phyloP scores from a whole-genome alignment of 164 flowering plant species.

The Sextonia rubra region DNA sequence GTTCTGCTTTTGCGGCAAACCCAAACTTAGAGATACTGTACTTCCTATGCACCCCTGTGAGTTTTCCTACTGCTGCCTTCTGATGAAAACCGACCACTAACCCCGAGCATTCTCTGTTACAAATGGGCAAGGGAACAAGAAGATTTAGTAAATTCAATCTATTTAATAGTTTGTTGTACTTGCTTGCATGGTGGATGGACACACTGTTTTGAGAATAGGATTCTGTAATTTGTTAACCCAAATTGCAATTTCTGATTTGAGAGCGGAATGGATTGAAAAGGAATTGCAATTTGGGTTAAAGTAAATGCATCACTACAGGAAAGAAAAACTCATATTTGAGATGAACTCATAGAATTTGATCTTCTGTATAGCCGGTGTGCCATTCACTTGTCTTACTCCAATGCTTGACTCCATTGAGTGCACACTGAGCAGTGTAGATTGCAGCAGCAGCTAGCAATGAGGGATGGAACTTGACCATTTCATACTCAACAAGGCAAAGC shows the following conservation, averaged over 20 bases:
- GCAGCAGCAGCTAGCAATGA: conserved; percentile 80
- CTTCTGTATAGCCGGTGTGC: conserved; percentile 50
- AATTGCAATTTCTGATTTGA: neutral
- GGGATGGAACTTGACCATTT: conserved; percentile 72
- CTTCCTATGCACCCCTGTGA: conserved; percentile 77
- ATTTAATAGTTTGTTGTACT: too few species aligned
- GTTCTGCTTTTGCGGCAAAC: conserved; percentile 57
- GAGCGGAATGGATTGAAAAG: too few species aligned
- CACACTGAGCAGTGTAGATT: conserved; percentile 68
- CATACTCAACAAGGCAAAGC: conserved; percentile 77
- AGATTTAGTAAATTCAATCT: too few species aligned
- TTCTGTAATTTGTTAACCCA: too few species aligned
- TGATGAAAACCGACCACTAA: conserved; percentile 70
- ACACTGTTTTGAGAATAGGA: too few species aligned
- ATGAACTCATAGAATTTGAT: conserved; percentile 51
- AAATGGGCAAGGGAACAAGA: neutral
- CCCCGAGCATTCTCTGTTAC: conserved; percentile 67
- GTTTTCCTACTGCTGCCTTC: conserved; percentile 66
- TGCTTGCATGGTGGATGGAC: too few species aligned
- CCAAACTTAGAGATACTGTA: conserved; percentile 72
- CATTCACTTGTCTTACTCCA: conserved; percentile 58
- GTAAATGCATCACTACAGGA: too few species aligned
- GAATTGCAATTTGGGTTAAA: too few species aligned
- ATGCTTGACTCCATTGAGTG: conserved; percentile 36
- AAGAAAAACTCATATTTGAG: too few species aligned